phyloP scores from a whole-genome alignment of 2,329 filamentous ascomycete species.

The Daldinia sp. region DNA sequence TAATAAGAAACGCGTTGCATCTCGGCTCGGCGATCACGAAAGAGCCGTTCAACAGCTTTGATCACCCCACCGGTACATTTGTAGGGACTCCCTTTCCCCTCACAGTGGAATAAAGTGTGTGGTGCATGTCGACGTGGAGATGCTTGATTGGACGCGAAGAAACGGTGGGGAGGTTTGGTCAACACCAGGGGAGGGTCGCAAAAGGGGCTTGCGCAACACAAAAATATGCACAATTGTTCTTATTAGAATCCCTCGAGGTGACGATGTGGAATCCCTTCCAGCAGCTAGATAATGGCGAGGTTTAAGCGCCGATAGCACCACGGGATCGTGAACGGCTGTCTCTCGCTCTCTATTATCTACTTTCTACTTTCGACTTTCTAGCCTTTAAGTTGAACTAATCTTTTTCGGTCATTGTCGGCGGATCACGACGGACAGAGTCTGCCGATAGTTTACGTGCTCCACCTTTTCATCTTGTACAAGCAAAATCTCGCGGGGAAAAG shows the following conservation, averaged over 20 bases:
- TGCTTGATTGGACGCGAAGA: slow-evolving; percentile 49
- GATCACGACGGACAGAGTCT: slow-evolving; percentile 14
- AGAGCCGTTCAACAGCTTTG: slow-evolving; percentile 31
- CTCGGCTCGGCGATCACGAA: slow-evolving; percentile 39
- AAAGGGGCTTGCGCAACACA: slow-evolving; percentile 49
- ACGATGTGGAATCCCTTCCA: slow-evolving; percentile 36
- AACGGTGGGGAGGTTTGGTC: slow-evolving; percentile 41
- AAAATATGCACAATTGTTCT: slow-evolving; percentile 41
- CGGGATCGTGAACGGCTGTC: slow-evolving; percentile 20
- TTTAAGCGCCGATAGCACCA: slow-evolving; percentile 43
- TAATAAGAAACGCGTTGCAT: slow-evolving; percentile 25
- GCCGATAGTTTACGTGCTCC: slow-evolving; percentile 33
- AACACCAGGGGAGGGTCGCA: slow-evolving; percentile 47
- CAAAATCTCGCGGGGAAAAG: slow-evolving; percentile 18
- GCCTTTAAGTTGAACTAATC: slow-evolving; percentile 25
- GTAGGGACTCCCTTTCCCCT: slow-evolving; percentile 47
- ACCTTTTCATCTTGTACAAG: slow-evolving; percentile 21
- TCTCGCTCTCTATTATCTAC: slow-evolving; percentile 6
- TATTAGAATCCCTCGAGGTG: slow-evolving; percentile 36
- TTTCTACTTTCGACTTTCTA: background rate
- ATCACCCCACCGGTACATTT: slow-evolving; percentile 47
- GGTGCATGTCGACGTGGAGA: slow-evolving; percentile 52
- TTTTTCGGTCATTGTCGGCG: slow-evolving; percentile 34
- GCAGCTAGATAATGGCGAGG: slow-evolving; percentile 33
- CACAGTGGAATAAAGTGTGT: slow-evolving; percentile 44